phyloP scores from a whole-genome alignment of 148 eudicot genomes.

The Gaultheria prostrata region DNA sequence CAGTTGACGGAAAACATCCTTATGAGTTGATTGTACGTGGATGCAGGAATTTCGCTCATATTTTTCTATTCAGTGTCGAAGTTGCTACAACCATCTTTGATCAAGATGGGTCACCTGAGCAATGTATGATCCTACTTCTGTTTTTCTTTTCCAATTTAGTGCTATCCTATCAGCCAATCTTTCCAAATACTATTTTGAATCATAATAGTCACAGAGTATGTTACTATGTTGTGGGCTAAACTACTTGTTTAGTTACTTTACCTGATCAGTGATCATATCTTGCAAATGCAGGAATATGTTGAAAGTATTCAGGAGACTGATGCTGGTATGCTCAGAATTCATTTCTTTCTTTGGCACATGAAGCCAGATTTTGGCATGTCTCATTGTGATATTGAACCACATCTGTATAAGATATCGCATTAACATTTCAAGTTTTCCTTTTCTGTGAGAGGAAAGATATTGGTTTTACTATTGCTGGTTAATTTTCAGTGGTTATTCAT shows the following conservation, averaged over 20 bases:
- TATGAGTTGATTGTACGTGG: not conserved
- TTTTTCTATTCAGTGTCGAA: conserved; percentile 5
- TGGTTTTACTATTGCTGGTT: conserved; percentile 6
- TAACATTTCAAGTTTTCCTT: not conserved
- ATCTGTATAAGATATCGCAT: not conserved
- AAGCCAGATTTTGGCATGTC: not conserved
- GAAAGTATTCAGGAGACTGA: conserved; percentile 44
- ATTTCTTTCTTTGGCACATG: not conserved
- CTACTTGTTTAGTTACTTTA: conserved; percentile 15
- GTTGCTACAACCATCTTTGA: conserved; percentile 15
- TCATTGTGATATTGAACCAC: not conserved
- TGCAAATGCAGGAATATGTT: conserved; percentile 38
- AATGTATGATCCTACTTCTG: conserved; percentile 26
- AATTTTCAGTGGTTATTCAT: conserved; percentile 15
- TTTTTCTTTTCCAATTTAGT: not conserved
- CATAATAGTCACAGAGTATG: not conserved
- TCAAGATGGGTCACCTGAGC: conserved; percentile 30
- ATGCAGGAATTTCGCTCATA: conserved; percentile 24
- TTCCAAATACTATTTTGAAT: not conserved
- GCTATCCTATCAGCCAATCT: not conserved
- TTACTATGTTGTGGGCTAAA: not conserved
- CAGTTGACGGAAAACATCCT: not conserved
- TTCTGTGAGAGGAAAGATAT: not conserved
- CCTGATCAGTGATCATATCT: conserved; percentile 19
- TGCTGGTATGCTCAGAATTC: conserved; percentile 31